Evolutionary conservation across 2,329 filamentous ascomycete genomes (phyloP), one percentile per base, ranked within the genome.

Genomic region (Lachnellula hyalina): DNA sequence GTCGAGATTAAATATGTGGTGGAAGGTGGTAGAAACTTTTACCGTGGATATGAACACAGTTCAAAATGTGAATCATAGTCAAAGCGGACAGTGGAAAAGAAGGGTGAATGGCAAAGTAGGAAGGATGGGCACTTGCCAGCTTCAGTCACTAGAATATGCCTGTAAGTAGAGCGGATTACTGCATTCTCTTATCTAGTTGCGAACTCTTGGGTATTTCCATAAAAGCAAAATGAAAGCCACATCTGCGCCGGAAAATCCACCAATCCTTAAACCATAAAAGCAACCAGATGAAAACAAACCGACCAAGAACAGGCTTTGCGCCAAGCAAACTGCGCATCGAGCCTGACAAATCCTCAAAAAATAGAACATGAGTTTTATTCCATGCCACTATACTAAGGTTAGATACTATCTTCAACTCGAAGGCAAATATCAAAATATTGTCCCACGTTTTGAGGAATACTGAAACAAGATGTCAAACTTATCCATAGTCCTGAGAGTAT

Each of bases 401-500:
- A 32, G 28, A 32, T 32, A 11, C 3, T 9, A 32, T 32, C 9
- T n/a, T n/a, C 28, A 32, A 32, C 28, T 32, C 28, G 9, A 32
- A 32, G 28, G 28, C 9, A 9, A 32, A 32, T 11, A 9, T 32
- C 28, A 9, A 32, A 11, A 32, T 32, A 32, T n/a, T 40, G 14
- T 40, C 36, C 15, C 36, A 15, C 14, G 14, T 3, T 17, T 4
- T 40, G 7, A 5, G 8, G 36, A 17, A 3, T 11, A 11, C 28
- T 32, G 28, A 32, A 32, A 9, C 9, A 17, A 3, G 12, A 17
- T 15, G 5, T 9, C 14, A 15, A 4, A 17, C 36, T 32, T 32
- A 25, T 14, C 14, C 12, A 28, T 28, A 12, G 12, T 28, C 47
- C 25, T 58, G 44, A 21, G 52, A 51, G 49, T 61, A 60, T 21